Evolutionary conservation across 2,329 filamentous ascomycete species (phyloP).

Genomic region (Alternaria triticimaculans): DNA sequence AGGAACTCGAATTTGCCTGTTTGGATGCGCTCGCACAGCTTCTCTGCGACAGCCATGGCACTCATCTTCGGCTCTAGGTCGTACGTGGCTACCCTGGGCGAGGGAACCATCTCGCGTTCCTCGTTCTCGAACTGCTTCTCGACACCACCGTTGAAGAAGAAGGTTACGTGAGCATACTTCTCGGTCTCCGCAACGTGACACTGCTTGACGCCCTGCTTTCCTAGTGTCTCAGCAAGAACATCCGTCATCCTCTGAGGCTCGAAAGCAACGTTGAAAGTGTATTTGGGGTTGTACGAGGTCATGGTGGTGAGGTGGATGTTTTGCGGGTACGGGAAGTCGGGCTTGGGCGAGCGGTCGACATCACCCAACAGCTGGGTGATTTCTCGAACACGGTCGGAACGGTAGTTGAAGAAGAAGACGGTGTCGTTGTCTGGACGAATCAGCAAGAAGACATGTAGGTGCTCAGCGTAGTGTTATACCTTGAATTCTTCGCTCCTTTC

Average conservation of each 20-base stretch:
- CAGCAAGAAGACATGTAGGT: conserved; percentile 38
- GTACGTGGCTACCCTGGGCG: conserved; percentile 94
- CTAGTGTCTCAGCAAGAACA: conserved; percentile 96
- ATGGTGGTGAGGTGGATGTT: conserved; percentile 89
- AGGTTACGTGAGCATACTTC: conserved; percentile 99
- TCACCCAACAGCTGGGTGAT: conserved; percentile 93
- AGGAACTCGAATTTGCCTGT: conserved; percentile 92
- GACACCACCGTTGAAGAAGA: conserved; percentile 99
- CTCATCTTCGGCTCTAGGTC: conserved; percentile 97
- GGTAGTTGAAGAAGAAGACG: conserved; percentile 99
- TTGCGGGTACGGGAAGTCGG: conserved; percentile 93
- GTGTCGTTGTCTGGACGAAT: conserved; percentile 77
- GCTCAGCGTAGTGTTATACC: conserved; percentile 56
- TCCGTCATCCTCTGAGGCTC: conserved; percentile 95
- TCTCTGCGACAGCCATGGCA: conserved; percentile 85
- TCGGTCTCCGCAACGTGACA: conserved; percentile 98
- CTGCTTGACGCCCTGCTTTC: conserved; percentile 87
- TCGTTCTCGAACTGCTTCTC: conserved; percentile 96
- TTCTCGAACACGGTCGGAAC: conserved; percentile 95
- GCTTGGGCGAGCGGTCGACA: conserved; percentile 86
- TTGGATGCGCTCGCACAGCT: conserved; percentile 83
- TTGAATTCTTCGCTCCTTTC: conserved; percentile 83
- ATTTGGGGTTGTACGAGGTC: conserved; percentile 98
- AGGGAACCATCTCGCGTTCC: conserved; percentile 90
- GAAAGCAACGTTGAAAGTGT: conserved; percentile 90